Evolutionary conservation across 306 rosid genomes (phyloP).

Genomic region (Quercus aquifolioides): DNA sequence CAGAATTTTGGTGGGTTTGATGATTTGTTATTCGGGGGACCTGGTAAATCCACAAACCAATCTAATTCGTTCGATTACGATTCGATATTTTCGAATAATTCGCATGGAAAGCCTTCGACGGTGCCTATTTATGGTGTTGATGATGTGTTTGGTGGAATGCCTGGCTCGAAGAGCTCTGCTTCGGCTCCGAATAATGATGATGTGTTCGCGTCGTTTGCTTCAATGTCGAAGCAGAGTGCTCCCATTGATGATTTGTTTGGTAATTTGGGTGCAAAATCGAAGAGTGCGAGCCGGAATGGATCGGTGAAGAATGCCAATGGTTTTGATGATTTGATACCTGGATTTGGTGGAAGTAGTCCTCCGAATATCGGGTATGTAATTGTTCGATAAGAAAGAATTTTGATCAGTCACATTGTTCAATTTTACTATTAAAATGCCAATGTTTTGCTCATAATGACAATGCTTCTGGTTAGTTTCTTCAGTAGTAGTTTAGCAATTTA

Average conservation of each 20-base stretch:
- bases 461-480: too few relatives aligned
- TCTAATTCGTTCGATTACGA: constrained; percentile 47
- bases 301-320: constrained; percentile 10
- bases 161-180: constrained; percentile 34
- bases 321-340: constrained; percentile 72
- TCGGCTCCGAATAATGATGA: constrained; percentile 27
- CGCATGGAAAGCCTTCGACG: constrained; percentile 29
- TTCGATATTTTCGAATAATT: constrained; percentile 48
- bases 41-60: constrained; percentile 20
- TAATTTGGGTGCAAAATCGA: constrained; percentile 36
- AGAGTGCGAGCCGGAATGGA: constrained; percentile 14
- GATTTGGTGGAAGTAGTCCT: constrained; percentile 57
- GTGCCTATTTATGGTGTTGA: constrained; percentile 31
- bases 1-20: constrained; percentile 33
- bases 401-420: constrained; percentile 10
- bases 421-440: constrained; percentile 17
- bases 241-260: constrained; percentile 50
- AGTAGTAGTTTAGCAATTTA: background rate
- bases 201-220: constrained; percentile 31
- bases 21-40: constrained; percentile 44
- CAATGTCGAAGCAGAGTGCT: constrained; percentile 35
- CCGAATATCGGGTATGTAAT: constrained; percentile 49
- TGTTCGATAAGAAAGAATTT: background rate
- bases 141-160: constrained; percentile 68
- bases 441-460: background rate